Evolutionary conservation across 192 early-diverging fungal species (phyloP).

Genomic region (Coemansia asiatica): DNA sequence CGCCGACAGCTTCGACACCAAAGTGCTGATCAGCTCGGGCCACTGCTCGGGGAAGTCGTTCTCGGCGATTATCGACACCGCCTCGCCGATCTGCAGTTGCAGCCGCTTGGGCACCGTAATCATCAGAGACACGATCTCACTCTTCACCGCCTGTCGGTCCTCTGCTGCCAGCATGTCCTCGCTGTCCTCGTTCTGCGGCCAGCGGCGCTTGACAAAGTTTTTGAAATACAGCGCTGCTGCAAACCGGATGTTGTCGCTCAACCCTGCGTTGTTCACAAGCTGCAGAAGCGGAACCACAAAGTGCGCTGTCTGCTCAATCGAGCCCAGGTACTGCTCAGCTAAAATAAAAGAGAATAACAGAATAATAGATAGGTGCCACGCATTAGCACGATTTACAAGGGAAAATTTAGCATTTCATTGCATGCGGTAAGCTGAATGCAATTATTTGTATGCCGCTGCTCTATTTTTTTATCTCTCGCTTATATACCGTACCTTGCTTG

Average conservation of each 20-base stretch:
- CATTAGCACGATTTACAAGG: no score
- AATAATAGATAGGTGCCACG: no score
- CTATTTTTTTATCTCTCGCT: neutral
- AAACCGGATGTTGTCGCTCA: constrained; percentile 68
- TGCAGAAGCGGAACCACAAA: constrained; percentile 75
- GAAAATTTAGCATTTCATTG: no score
- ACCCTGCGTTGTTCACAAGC: constrained; percentile 64
- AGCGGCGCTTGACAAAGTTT: constrained; percentile 90
- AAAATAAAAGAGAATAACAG: neutral
- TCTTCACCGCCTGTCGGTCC: constrained; percentile 82
- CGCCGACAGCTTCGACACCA: constrained; percentile 73
- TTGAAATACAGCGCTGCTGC: constrained; percentile 92
- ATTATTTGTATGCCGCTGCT: neutral
- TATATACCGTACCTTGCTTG: constrained; percentile 37
- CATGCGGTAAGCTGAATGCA: neutral
- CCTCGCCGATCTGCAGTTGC: constrained; percentile 89
- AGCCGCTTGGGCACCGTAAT: constrained; percentile 72
- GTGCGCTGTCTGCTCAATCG: constrained; percentile 59
- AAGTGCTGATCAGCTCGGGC: constrained; percentile 73
- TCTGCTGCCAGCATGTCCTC: constrained; percentile 41
- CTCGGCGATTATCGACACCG: constrained; percentile 89
- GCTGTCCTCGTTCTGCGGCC: constrained; percentile 59
- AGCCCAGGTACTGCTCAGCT: constrained; percentile 62
- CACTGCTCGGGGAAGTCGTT: constrained; percentile 92
- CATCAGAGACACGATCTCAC: constrained; percentile 84